Evolutionary conservation across 2,329 filamentous ascomycete genomes (phyloP), one percentile per base, ranked within the genome.

Genomic region (Xylariales sp.): DNA sequence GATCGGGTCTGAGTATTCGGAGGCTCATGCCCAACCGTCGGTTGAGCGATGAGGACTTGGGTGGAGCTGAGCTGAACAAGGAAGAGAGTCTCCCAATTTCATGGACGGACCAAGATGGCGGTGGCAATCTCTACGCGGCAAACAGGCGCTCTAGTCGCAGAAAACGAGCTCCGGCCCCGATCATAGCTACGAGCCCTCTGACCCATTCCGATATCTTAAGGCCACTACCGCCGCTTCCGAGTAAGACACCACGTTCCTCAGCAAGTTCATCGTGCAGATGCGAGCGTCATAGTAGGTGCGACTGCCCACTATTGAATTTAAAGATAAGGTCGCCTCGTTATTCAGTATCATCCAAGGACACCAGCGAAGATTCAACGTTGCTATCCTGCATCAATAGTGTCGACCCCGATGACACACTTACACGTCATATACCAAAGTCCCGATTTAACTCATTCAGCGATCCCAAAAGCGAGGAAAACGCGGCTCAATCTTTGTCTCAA

Each of bases 221-320:
- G 30, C 77, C 81, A 48, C 65, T 81, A 30, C 80, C 83, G 56
- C 77, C 80, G 53, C 74, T 81, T 18, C 79, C 80, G n/a, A 78
- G 72, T 60, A 78, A 77, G 57, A 80, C 77, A 12, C 77, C 79
- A 52, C 76, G 79, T 65, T 82, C 82, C 18, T 81, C 83, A 30
- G 78, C 78, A 53, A 83, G 80, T 70, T 85, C 84, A 75, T 81
- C 85, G 73, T 83, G 80, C 72, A 83, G 80, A 69, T 81, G 76
- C 64, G 80, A 84, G 70, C 77, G 80, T 71, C 75, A 69, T 61
- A 39, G 67, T 59, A 76, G 76, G 61, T 71, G 58, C 48, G 74
- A 74, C 61, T 73, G 73, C 30, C 71, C 74, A 39, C 69, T 72
- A 18, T 69, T 77, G 62, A 75, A 73, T 65, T 74, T 75, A 65